Evolutionary conservation across 768 basidiomycete genomes (phyloP).

Genomic region (Multifurca ochricompacta): DNA sequence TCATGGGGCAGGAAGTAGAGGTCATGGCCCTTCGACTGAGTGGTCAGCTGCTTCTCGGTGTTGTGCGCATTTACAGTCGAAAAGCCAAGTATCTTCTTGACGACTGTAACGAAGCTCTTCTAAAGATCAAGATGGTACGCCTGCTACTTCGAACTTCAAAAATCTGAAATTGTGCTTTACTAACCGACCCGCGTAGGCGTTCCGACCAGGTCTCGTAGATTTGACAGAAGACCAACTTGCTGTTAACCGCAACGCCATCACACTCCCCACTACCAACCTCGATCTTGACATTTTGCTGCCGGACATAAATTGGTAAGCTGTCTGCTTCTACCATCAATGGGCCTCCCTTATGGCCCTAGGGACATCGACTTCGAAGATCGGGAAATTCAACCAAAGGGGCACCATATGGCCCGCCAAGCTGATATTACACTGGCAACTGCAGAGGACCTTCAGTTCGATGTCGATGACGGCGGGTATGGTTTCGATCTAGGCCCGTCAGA

Average conservation of each 20-base stretch:
- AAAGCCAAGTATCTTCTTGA: slow-evolving; percentile 97
- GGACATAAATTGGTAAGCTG: slow-evolving; percentile 67
- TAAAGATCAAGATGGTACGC: slow-evolving; percentile 89
- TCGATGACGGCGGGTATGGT: slow-evolving; percentile 50
- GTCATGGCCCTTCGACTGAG: slow-evolving; percentile 94
- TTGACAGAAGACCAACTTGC: slow-evolving; percentile 91
- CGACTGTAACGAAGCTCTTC: slow-evolving; percentile 93
- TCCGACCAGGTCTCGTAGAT: slow-evolving; percentile 92
- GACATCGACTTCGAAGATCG: slow-evolving; percentile 72
- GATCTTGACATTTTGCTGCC: slow-evolving; percentile 77
- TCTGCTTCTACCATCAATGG: not conserved
- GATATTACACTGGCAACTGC: slow-evolving; percentile 83
- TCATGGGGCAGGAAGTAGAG: slow-evolving; percentile 89
- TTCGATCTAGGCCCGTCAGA: slow-evolving; percentile 74
- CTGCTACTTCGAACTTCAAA: not conserved
- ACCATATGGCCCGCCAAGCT: slow-evolving; percentile 76
- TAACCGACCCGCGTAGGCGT: slow-evolving; percentile 48
- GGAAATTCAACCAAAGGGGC: slow-evolving; percentile 56
- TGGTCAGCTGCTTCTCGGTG: slow-evolving; percentile 92
- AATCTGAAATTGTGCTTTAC: not conserved
- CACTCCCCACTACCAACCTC: slow-evolving; percentile 66
- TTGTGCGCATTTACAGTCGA: slow-evolving; percentile 94
- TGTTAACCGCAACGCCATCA: slow-evolving; percentile 83
- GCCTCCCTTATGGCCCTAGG: slow-evolving; percentile 36
- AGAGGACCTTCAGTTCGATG: slow-evolving; percentile 63